phyloP scores from a whole-genome alignment of 176 grass and related monocot genomes.

The Musa schizocarpa region DNA sequence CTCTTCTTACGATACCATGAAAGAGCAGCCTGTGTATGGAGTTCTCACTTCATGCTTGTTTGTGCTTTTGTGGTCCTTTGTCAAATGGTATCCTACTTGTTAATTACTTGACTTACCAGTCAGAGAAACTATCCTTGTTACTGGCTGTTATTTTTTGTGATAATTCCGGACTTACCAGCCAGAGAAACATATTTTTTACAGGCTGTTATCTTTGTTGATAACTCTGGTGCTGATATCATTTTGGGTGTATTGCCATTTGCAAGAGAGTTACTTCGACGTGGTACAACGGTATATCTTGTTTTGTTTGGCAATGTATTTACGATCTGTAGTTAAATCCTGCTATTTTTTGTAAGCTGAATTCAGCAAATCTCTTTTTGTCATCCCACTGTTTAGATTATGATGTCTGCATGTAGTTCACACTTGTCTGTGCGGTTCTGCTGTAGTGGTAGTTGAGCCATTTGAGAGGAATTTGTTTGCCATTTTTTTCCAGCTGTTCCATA shows the following conservation, averaged over 20 bases:
- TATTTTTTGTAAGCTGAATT: not conserved
- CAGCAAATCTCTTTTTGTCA: not conserved
- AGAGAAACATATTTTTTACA: slow-evolving; percentile 27
- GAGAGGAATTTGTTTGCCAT: no score
- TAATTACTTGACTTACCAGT: not conserved
- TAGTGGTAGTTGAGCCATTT: no score
- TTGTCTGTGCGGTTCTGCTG: no score
- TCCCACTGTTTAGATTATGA: not conserved
- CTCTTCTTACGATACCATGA: not conserved
- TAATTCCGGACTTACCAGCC: not conserved
- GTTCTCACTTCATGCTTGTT: not conserved
- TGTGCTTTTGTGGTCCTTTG: no score
- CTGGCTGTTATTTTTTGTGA: slow-evolving; percentile 77
- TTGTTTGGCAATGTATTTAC: not conserved
- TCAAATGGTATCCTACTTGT: not conserved
- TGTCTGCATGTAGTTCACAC: no score
- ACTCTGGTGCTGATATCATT: slow-evolving; percentile 97
- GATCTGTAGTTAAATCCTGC: not conserved
- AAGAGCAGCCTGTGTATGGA: not conserved
- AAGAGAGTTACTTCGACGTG: slow-evolving; percentile 78
- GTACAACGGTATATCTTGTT: slow-evolving; percentile 67
- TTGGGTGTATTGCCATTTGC: slow-evolving; percentile 90
- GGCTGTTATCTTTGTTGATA: slow-evolving; percentile 99
- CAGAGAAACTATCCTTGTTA: not conserved
- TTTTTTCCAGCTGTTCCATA: no score